These are phyloP conservation scores for Phytophthora sp. DNA, from an alignment of 352 stramenopile species.

Conservation along the genomic window DNA sequence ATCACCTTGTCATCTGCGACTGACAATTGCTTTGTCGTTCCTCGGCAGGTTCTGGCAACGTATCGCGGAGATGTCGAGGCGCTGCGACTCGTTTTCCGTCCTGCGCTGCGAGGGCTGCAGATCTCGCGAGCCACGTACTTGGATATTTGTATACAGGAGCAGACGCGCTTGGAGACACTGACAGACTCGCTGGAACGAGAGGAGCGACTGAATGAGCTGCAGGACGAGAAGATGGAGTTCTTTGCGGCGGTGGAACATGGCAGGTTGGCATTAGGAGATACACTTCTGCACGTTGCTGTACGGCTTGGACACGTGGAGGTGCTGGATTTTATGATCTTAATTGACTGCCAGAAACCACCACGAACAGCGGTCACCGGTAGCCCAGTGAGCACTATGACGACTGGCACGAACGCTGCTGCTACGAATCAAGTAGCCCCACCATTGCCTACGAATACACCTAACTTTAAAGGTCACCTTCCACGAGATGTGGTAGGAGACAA, in stretches of 20 bases:
- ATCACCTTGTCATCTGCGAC: background rate
- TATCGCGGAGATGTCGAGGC: conserved; percentile 57
- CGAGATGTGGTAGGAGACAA: conserved; percentile 48
- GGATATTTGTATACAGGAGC: conserved; percentile 72
- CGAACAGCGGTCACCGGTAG: conserved; percentile 15
- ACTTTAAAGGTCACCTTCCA: conserved; percentile 69
- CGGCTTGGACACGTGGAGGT: conserved; percentile 56
- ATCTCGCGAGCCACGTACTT: conserved; percentile 81
- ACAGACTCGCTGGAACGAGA: conserved; percentile 71
- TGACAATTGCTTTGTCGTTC: conserved; percentile 2
- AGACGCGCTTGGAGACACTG: conserved; percentile 57
- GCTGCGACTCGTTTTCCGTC: conserved; percentile 49
- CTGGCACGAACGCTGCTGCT: background rate
- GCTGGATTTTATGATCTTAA: conserved; percentile 71
- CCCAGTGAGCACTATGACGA: conserved; percentile 1
- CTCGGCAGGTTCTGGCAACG: conserved; percentile 47
- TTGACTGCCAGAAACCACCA: conserved; percentile 39
- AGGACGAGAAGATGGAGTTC: conserved; percentile 84
- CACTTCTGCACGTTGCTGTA: conserved; percentile 73
- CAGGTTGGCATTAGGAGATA: conserved; percentile 69
- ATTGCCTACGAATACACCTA: conserved; percentile 53
- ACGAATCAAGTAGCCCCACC: background rate
- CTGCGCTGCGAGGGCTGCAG: conserved; percentile 60
- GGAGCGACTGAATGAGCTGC: conserved; percentile 43
- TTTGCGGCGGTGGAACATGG: conserved; percentile 65